Evolutionary conservation across 2,329 filamentous ascomycete species (phyloP), one percentile per base, ranked within the genome.

Genomic region (Bisporella sp.): DNA sequence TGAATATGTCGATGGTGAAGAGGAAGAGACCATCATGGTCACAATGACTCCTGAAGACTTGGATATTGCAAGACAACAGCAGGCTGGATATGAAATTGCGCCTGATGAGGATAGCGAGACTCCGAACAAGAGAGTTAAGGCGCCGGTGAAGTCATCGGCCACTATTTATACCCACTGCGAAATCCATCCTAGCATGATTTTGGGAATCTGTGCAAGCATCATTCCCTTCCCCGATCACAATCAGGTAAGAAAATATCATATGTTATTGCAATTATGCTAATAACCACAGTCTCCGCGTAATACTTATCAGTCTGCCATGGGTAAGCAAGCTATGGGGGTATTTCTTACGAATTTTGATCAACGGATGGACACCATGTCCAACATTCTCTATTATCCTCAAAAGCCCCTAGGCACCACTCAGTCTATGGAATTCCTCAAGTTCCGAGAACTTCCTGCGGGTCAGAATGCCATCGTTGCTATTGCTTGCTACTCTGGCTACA

Each of bases 141-240:
- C 90, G 1, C 85, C 85, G 63, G 82, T 93, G 41, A 96, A 95
- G 63, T 84, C 87, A 28, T 87, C 85, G 5, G 90, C 92, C 12
- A 88, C 95, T 69, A 89, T 86, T 64, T 97, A 92, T 77, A 99
- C 93, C 0, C 95, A 99, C 69, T 99, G 95, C 70, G 93, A 99
- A 72, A 97, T 99, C 67, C 95, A 99, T 64, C 95, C 93, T 21
- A 96, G 90, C 70, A 99, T 99, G 93, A 93, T 99, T 68, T 74
- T 99, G 49, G 93, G 93, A 66, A 95, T 99, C 57, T 99, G 95
- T 66, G 93, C 93, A 62, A 96, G 91, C 72, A 99, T 99, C 69
- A 99, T 99, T 75, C 93, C 93, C 0, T 99, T 99, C 82, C 93
- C 95, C 1, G 93, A 99, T 73, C 93, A 99, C 74, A 99, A 99